A percentile compares a stretch with the other conserved stretches of the same genome.
phyloP scores from a whole-genome alignment of 169 alveolate species.

The Theileria equi region DNA sequence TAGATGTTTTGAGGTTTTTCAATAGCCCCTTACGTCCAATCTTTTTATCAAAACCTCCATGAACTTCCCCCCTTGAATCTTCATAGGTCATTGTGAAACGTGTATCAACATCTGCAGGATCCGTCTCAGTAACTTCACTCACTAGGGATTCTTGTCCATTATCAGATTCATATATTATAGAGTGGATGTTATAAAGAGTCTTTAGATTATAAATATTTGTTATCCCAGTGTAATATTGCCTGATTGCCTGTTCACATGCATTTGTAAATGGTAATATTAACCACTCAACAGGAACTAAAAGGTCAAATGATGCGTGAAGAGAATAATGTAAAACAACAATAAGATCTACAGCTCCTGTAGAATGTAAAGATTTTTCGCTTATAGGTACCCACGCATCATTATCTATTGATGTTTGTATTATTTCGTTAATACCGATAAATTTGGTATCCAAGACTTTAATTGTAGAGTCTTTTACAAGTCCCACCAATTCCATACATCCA shows the following conservation, averaged over 20 bases:
- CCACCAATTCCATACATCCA: constrained; percentile 29
- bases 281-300: constrained; percentile 30
- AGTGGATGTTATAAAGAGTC: constrained; percentile 5
- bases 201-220: constrained; percentile 16
- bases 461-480: constrained; percentile 2
- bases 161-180: background rate
- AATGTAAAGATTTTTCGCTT: constrained; percentile 8
- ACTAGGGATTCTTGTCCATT: background rate
- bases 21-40: background rate
- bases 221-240: constrained; percentile 16
- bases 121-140: background rate
- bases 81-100: background rate
- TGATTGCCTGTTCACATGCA: constrained; percentile 30
- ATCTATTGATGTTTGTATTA: constrained; percentile 29
- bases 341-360: constrained; percentile 50
- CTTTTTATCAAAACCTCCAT: background rate
- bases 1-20: constrained; percentile 5
- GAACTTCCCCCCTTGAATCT: background rate
- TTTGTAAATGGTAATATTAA: constrained; percentile 31
- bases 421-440: constrained; percentile 19
- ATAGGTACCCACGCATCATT: constrained; percentile 39
- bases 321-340: constrained; percentile 39
- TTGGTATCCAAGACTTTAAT: constrained; percentile 25
- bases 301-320: constrained; percentile 26
- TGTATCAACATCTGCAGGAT: background rate